Conservation (phyloP, 1,139 yeast genomes). For the Geotrichum fermentans region DNA sequence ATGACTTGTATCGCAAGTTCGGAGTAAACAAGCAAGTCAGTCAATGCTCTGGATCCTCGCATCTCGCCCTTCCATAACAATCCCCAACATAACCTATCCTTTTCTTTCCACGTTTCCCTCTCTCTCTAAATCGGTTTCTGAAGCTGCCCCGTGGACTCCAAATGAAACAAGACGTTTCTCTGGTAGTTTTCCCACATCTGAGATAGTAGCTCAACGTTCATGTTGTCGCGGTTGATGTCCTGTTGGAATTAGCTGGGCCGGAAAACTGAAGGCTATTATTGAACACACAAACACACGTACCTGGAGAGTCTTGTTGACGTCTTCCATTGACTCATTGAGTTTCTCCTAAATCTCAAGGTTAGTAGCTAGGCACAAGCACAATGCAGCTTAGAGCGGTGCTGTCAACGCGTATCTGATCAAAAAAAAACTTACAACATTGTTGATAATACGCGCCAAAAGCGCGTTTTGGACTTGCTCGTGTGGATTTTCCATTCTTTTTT, state of each 20-base stretch:
- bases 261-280: slow-evolving; percentile 21
- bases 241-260: slow-evolving; percentile 20
- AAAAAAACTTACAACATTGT: slow-evolving; percentile 49
- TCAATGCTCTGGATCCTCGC: no score
- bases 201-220: slow-evolving; percentile 66
- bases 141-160: slow-evolving; percentile 65
- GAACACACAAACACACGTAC: slow-evolving; percentile 29
- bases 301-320: slow-evolving; percentile 56
- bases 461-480: slow-evolving; percentile 84
- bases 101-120: no score
- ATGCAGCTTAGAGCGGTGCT: no score
- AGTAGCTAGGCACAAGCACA: not conserved
- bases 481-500: slow-evolving; percentile 69
- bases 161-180: slow-evolving; percentile 63
- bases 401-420: no score
- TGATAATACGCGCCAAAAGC: slow-evolving; percentile 67
- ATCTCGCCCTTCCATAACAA: no score
- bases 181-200: slow-evolving; percentile 81
- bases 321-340: slow-evolving; percentile 64
- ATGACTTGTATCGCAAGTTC: no score
- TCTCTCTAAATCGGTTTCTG: slow-evolving; percentile 46
- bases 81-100: no score
- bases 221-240: slow-evolving; percentile 61
- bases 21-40: no score
- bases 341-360: slow-evolving; percentile 47